These are phyloP conservation scores for Primulina eburnea DNA, from an alignment of 257 asterid species.

Conservation along the genomic window DNA sequence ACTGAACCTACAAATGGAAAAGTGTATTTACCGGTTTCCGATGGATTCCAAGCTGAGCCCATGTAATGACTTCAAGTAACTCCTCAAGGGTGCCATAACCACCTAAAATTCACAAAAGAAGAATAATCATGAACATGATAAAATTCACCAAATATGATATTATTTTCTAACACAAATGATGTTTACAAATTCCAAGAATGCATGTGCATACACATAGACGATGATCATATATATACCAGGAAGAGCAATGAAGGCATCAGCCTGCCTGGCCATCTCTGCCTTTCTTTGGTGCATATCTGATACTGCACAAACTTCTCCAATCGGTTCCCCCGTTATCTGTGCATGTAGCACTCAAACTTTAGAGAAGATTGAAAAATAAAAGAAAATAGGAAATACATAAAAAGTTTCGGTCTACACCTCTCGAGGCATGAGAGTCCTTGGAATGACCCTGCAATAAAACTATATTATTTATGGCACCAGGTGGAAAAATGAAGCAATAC, in stretches of 20 bases:
- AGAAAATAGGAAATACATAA: neutral
- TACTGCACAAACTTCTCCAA: constrained; percentile 85
- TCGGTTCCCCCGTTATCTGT: constrained; percentile 71
- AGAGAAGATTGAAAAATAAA: neutral
- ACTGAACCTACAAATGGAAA: neutral
- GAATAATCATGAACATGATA: neutral
- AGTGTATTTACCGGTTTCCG: constrained; percentile 66
- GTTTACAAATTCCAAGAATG: too few species aligned
- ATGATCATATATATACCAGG: constrained; percentile 51
- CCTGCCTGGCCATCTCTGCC: constrained; percentile 96
- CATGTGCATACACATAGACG: too few species aligned
- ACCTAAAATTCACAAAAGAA: constrained; percentile 38
- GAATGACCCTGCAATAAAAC: constrained; percentile 69
- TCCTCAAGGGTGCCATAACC: constrained; percentile 98
- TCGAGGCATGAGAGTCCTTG: constrained; percentile 86
- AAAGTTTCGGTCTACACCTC: constrained; percentile 47
- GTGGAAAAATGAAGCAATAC: neutral
- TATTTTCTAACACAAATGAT: too few species aligned
- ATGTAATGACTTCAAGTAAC: constrained; percentile 91
- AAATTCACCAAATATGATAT: neutral
- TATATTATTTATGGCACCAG: constrained; percentile 18
- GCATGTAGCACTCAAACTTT: neutral
- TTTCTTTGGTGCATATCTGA: constrained; percentile 92
- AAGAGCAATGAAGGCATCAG: constrained; percentile 95
- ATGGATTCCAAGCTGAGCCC: constrained; percentile 98